These are phyloP conservation scores for Colletotrichum graminicola DNA, from an alignment of 2,329 filamentous ascomycete species.

Conservation along the genomic window DNA sequence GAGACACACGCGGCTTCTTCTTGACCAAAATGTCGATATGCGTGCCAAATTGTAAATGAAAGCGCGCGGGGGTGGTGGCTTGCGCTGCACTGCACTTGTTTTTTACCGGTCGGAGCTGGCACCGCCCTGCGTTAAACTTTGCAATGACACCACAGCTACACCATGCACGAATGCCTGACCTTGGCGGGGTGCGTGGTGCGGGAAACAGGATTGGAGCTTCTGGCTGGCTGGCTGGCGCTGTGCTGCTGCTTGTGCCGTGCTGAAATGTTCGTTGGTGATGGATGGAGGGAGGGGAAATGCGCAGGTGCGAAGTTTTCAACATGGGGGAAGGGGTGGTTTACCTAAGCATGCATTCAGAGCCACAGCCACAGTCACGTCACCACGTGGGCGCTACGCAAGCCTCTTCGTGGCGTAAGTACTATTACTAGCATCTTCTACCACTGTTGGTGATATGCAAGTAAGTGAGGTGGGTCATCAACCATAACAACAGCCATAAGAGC, in stretches of 20 bases:
- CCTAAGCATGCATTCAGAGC: not conserved
- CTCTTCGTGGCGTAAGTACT: conserved; percentile 6
- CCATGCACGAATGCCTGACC: conserved; percentile 42
- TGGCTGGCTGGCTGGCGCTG: conserved; percentile 8
- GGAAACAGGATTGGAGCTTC: conserved; percentile 22
- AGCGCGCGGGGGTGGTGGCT: conserved; percentile 23
- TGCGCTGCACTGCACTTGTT: conserved; percentile 31
- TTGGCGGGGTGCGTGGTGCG: conserved; percentile 33
- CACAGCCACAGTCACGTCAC: too few species aligned
- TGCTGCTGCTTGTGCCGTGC: conserved; percentile 42
- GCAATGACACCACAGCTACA: conserved; percentile 39
- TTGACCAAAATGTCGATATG: conserved; percentile 7
- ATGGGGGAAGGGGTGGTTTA: conserved; percentile 8
- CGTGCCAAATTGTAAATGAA: not conserved
- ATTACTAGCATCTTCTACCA: not conserved
- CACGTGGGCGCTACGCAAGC: not conserved
- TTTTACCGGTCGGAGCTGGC: conserved; percentile 20
- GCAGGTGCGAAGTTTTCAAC: conserved; percentile 46
- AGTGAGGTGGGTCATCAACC: not conserved
- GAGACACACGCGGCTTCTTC: not conserved
- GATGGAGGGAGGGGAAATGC: conserved; percentile 47
- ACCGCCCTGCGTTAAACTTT: conserved; percentile 33
- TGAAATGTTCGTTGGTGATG: conserved; percentile 47
- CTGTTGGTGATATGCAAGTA: not conserved
- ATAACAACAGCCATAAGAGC: not conserved